A percentile compares a stretch with the other conserved stretches of the same genome.
Evolutionary conservation across 352 stramenopile species (phyloP).

Genomic region (Phytopythium sindhum): DNA sequence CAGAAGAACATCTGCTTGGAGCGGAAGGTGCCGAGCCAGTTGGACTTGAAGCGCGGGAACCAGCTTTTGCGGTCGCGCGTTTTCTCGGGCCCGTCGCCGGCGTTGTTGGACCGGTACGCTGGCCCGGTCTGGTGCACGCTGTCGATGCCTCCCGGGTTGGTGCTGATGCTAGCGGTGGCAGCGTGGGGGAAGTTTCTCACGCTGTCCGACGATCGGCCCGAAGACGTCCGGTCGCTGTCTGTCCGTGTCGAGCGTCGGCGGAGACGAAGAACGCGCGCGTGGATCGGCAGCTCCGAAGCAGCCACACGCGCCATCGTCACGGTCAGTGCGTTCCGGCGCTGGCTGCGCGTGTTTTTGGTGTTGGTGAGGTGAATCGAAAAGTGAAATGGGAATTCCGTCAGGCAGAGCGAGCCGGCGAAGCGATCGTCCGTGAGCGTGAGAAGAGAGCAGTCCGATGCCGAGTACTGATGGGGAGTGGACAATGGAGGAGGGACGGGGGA

Average conservation of each 20-base stretch:
- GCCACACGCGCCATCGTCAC: neutral
- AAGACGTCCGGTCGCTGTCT: neutral
- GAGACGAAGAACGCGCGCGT: neutral
- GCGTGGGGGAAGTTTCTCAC: neutral
- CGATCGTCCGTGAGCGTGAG: neutral
- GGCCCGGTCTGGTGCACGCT: constrained; percentile 55
- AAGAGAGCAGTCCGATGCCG: too few species aligned
- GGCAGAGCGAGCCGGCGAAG: neutral
- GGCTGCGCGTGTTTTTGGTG: neutral
- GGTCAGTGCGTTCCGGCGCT: neutral
- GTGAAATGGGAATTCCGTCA: neutral
- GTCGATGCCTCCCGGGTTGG: constrained; percentile 3
- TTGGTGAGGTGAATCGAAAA: constrained; percentile 3
- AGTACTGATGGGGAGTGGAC: neutral
- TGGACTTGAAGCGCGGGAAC: constrained; percentile 88
- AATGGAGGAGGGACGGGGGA: neutral
- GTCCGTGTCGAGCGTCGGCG: neutral
- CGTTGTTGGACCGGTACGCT: constrained; percentile 68
- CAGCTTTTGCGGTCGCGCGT: constrained; percentile 83
- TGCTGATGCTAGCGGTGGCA: neutral
- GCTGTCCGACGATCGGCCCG: neutral
- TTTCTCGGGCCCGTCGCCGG: constrained; percentile 78
- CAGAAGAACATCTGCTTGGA: constrained; percentile 86
- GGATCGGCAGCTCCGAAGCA: neutral
- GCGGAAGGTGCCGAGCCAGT: constrained; percentile 82